Conservation (phyloP, 768 basidiomycete genomes). For the Amanita subjunquillea region DNA sequence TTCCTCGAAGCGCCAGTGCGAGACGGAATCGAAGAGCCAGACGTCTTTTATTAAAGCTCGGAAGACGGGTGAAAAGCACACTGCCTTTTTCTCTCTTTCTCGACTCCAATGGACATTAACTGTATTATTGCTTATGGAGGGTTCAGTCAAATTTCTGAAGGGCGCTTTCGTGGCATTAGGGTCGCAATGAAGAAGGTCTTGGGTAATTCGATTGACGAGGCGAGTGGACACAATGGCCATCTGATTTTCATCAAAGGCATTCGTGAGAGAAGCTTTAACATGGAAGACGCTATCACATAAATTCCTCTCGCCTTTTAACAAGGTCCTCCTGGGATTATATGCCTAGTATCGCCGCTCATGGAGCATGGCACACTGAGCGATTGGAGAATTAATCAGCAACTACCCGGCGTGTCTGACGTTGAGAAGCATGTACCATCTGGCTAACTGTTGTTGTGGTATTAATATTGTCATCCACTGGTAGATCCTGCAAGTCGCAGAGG, state of each 20-base stretch:
- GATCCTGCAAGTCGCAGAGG: not conserved
- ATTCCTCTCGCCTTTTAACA: not conserved
- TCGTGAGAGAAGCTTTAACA: not conserved
- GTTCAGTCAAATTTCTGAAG: not conserved
- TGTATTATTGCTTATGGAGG: not conserved
- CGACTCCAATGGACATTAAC: not conserved
- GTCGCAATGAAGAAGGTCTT: not conserved
- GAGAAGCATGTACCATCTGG: not conserved
- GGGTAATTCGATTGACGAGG: not conserved
- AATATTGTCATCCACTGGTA: not conserved
- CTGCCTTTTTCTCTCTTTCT: not conserved
- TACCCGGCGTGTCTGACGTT: not conserved
- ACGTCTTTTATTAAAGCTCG: not conserved
- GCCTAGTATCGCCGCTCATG: not conserved
- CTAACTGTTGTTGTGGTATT: not conserved
- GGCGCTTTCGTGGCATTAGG: not conserved
- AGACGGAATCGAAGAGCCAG: not conserved
- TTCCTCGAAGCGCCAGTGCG: not conserved
- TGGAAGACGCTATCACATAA: slow-evolving; percentile 1
- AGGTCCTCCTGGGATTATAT: not conserved
- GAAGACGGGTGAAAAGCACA: too few species aligned
- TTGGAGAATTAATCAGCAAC: not conserved
- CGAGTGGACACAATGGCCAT: too few species aligned
- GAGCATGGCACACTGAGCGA: not conserved
- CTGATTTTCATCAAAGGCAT: too few species aligned